phyloP scores from a whole-genome alignment of 2,329 filamentous ascomycete species.

The Aspergillus brunneoviolaceus region DNA sequence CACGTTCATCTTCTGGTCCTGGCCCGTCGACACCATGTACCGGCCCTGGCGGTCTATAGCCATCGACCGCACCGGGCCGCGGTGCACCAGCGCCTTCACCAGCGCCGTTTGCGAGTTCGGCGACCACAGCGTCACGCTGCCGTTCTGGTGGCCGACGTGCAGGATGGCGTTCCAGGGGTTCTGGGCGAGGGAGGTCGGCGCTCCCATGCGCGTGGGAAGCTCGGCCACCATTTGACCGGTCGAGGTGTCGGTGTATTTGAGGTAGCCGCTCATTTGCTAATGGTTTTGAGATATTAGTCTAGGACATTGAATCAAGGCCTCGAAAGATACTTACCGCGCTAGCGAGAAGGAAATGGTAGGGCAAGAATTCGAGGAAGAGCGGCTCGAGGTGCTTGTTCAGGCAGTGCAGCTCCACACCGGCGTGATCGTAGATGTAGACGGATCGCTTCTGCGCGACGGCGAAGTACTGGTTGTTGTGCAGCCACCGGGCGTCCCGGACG shows the following conservation, averaged over 20 bases:
- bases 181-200: slow-evolving; percentile 78
- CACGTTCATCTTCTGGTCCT: slow-evolving; percentile 87
- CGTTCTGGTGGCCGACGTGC: slow-evolving; percentile 92
- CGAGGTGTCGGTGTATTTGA: slow-evolving; percentile 94
- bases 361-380: slow-evolving; percentile 89
- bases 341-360: slow-evolving; percentile 91
- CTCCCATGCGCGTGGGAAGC: slow-evolving; percentile 78
- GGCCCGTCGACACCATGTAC: slow-evolving; percentile 93
- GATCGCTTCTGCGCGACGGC: slow-evolving; percentile 95
- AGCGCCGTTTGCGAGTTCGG: slow-evolving; percentile 83
- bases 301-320: neutral
- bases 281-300: neutral
- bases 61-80: slow-evolving; percentile 80
- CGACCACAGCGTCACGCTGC: slow-evolving; percentile 92
- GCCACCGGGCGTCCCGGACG: slow-evolving; percentile 82
- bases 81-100: slow-evolving; percentile 87
- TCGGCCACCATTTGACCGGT: slow-evolving; percentile 88
- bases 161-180: slow-evolving; percentile 92
- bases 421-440: slow-evolving; percentile 91
- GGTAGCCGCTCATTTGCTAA: slow-evolving; percentile 73
- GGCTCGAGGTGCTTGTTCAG: slow-evolving; percentile 88
- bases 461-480: slow-evolving; percentile 92
- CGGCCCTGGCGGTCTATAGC: slow-evolving; percentile 85
- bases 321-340: slow-evolving; percentile 64
- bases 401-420: slow-evolving; percentile 89